These are phyloP conservation scores for Proliferodiscus dingleyae DNA, from an alignment of 2,329 filamentous ascomycete species.

Conservation along the genomic window DNA sequence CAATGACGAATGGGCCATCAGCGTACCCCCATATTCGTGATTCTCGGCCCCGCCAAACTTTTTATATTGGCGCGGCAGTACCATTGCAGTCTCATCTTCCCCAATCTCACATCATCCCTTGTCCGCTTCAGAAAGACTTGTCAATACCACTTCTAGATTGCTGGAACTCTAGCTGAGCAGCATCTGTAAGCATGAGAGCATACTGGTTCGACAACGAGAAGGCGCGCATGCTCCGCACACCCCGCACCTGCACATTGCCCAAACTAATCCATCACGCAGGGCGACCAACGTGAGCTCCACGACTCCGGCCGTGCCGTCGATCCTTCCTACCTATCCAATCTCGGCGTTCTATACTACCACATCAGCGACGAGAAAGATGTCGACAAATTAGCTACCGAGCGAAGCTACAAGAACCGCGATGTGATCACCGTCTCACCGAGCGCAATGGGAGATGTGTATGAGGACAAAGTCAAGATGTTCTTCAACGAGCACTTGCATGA, in stretches of 20 bases:
- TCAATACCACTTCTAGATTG: background rate
- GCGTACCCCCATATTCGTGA: too few relatives aligned
- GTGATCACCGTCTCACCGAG: slow-evolving; percentile 83
- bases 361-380: slow-evolving; percentile 62
- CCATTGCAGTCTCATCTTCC: too few relatives aligned
- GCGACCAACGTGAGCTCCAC: slow-evolving; percentile 89
- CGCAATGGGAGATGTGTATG: slow-evolving; percentile 81
- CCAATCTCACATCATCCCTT: too few relatives aligned
- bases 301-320: slow-evolving; percentile 72
- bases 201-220: slow-evolving; percentile 67
- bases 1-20: too few relatives aligned
- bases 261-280: slow-evolving; percentile 45
- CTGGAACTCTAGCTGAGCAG: background rate
- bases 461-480: slow-evolving; percentile 89
- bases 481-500: slow-evolving; percentile 96
- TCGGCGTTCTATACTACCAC: slow-evolving; percentile 78
- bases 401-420: slow-evolving; percentile 91
- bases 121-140: too few relatives aligned
- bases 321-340: slow-evolving; percentile 58
- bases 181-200: slow-evolving; percentile 52
- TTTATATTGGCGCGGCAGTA: too few relatives aligned
- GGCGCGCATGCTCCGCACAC: slow-evolving; percentile 36
- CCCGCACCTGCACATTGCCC: background rate
- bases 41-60: too few relatives aligned
- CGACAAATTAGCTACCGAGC: slow-evolving; percentile 66